These are phyloP conservation scores for Terana coerulea DNA, from an alignment of 768 basidiomycete species.

Conservation along the genomic window DNA sequence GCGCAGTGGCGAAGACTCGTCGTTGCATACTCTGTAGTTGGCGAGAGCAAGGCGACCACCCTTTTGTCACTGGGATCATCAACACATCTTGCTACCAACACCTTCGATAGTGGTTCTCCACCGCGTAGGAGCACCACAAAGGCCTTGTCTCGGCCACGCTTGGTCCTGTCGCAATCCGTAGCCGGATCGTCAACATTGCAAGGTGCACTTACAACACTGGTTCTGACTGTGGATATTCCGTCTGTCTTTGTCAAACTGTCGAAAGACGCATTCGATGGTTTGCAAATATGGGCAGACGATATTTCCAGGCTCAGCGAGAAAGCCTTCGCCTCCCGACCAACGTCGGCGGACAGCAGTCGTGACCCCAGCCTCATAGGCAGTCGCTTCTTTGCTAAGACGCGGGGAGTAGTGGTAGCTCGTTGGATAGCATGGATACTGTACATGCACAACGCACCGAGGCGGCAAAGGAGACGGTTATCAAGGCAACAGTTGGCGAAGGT, in stretches of 20 bases:
- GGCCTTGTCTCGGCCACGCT: background rate
- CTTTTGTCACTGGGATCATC: constrained; percentile 51
- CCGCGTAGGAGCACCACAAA: background rate
- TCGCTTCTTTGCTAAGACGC: constrained; percentile 58
- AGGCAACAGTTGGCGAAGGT: constrained; percentile 41
- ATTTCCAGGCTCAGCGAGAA: constrained; percentile 65
- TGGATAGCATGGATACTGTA: constrained; percentile 33
- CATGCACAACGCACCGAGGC: constrained; percentile 9
- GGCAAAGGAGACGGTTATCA: constrained; percentile 44
- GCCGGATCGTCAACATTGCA: background rate
- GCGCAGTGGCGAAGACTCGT: constrained; percentile 43
- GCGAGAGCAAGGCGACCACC: constrained; percentile 36
- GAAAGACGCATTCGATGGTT: constrained; percentile 65
- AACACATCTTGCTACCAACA: constrained; percentile 16
- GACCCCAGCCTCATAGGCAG: constrained; percentile 76
- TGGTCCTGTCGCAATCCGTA: background rate
- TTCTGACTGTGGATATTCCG: constrained; percentile 44
- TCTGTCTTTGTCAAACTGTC: constrained; percentile 56
- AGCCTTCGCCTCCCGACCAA: constrained; percentile 21
- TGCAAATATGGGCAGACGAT: constrained; percentile 91
- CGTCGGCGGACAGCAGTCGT: constrained; percentile 35
- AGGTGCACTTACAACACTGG: constrained; percentile 16
- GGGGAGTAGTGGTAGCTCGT: constrained; percentile 37
- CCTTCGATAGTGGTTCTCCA: background rate
- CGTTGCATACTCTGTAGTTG: constrained; percentile 42